phyloP scores from a whole-genome alignment of 2,329 filamentous ascomycete genomes.

The Aspergillus sp. region DNA sequence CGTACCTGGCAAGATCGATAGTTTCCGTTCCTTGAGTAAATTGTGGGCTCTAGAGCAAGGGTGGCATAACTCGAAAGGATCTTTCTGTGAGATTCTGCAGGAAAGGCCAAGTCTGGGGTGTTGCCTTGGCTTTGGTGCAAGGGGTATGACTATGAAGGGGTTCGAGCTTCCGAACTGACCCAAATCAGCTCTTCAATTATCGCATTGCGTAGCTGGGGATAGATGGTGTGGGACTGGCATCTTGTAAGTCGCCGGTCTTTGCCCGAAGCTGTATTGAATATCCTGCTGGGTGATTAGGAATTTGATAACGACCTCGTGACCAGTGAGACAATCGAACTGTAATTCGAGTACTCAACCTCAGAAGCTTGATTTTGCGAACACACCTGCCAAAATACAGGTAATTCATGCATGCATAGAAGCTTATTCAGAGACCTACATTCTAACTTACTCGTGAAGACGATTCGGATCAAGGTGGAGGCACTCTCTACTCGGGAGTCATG shows the following conservation, averaged over 20 bases:
- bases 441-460: background rate
- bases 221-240: background rate
- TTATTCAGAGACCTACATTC: background rate
- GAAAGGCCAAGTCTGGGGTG: background rate
- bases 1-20: background rate
- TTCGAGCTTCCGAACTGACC: background rate
- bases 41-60: constrained; percentile 6
- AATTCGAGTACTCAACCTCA: background rate
- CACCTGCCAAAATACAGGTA: background rate
- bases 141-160: constrained; percentile 3
- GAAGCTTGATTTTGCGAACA: background rate
- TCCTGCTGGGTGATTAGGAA: background rate
- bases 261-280: background rate
- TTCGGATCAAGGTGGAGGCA: background rate
- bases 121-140: background rate
- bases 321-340: background rate
- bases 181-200: background rate
- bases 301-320: background rate
- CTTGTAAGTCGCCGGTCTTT: background rate
- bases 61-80: background rate
- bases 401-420: background rate
- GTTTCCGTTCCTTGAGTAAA: constrained; percentile 3
- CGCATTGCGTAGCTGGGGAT: background rate
- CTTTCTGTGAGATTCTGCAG: background rate
- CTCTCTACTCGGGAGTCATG: background rate